A percentile compares a stretch with the other conserved stretches of the same genome.
These are phyloP conservation scores for Nitzschia palea DNA, from an alignment of 108 stramenopile genomes.

Conservation along the genomic window DNA sequence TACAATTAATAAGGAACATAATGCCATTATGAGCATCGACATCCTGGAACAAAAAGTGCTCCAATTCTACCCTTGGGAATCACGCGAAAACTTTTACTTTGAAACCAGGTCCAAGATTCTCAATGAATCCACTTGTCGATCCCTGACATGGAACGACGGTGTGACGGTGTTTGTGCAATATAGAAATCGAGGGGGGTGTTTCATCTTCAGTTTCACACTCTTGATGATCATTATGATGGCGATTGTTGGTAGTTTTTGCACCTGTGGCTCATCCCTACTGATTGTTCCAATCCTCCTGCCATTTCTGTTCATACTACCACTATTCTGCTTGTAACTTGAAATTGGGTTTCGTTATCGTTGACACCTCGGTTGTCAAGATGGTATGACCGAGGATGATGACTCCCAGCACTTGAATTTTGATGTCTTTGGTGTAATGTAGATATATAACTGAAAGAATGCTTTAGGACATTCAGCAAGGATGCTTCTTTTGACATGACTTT, in stretches of 20 bases:
- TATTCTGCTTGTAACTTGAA: slow-evolving; percentile 61
- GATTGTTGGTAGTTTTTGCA: slow-evolving; percentile 29
- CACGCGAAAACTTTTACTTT: slow-evolving; percentile 5
- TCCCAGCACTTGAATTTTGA: too few relatives aligned
- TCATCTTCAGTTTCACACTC: slow-evolving; percentile 45
- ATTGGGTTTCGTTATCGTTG: too few relatives aligned
- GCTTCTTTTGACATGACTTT: too few relatives aligned
- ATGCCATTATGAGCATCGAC: neutral
- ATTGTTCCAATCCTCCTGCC: slow-evolving; percentile 51
- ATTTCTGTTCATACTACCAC: slow-evolving; percentile 54
- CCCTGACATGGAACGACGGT: slow-evolving; percentile 13
- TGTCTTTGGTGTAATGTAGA: too few relatives aligned
- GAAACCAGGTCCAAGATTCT: slow-evolving; percentile 6
- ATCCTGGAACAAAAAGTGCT: slow-evolving; percentile 7
- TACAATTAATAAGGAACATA: neutral
- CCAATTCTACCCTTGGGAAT: slow-evolving; percentile 6
- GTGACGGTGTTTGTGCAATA: slow-evolving; percentile 31
- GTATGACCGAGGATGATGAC: too few relatives aligned
- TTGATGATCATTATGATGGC: slow-evolving; percentile 38
- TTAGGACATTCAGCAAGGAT: too few relatives aligned
- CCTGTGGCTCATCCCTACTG: slow-evolving; percentile 44
- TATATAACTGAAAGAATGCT: slow-evolving; percentile 1
- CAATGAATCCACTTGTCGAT: neutral
- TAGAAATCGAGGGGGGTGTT: slow-evolving; percentile 50
- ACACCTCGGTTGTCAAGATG: too few relatives aligned